Evolutionary conservation across 2,329 filamentous ascomycete species (phyloP), one percentile per base, ranked within the genome.

Genomic region (Cercospora berteroae): DNA sequence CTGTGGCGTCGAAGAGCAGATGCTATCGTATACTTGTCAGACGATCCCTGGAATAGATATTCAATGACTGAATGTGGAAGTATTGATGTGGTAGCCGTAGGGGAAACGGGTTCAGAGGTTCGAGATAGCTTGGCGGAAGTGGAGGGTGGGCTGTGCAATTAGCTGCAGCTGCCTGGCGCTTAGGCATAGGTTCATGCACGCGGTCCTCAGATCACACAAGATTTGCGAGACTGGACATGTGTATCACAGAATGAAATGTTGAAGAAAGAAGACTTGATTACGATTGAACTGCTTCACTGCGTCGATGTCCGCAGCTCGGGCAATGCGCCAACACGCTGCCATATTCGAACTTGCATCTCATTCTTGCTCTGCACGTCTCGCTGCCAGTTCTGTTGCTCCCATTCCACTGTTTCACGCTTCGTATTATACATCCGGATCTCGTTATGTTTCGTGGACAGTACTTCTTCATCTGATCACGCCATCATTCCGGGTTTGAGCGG

Each of bases 381-480:
- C 8, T 7, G n/a, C 23, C 36, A 31, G 39, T 61, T 8, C 59
- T 50, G 42, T 48, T 33, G 25, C n/a, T 50, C 59, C 59, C 10
- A 48, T 33, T 4, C 5, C 13, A 7, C 6, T 13, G 12, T 16
- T 8, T 6, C n/a, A 23, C 2, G 50, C 13, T 13, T 36, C 18
- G 10, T 62, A 61, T 50, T 50, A 12, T 63, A 56, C 60, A 63
- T 16, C 42, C 48, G 31, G 56, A 13, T 44, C 60, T 55, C 48
- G 13, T 29, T 6, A 39, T 27, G 20, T 25, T 6, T 52, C 23
- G 20, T 52, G 16, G 20, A 29, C 16, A 18, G 25, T 18, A 9
- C 42, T 16, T 27, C 27, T 13, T 20, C 64, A 62, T 36, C 57
- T 67, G 29, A 64, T 57, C 7, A 66, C 55, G 25, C 64, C 64